These are phyloP conservation scores for Asterophora parasitica DNA, from an alignment of 768 basidiomycete species.

Conservation along the genomic window DNA sequence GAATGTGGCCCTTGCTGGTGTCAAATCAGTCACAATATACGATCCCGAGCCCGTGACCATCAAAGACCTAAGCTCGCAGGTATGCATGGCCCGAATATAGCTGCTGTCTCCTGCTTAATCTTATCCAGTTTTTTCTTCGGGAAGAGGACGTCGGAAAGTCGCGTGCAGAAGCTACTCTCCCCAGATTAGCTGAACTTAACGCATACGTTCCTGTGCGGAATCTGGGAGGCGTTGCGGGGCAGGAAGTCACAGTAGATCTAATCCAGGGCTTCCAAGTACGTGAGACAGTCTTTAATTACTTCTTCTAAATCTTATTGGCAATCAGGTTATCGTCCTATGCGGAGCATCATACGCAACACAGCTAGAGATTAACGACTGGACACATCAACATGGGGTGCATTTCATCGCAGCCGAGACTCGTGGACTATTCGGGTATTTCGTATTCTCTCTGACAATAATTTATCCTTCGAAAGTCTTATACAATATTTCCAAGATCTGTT, in stretches of 20 bases:
- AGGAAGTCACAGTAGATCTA: conserved; percentile 74
- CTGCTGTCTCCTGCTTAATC: conserved; percentile 12
- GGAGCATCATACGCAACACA: conserved; percentile 75
- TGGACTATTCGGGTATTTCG: conserved; percentile 85
- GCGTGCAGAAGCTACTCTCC: conserved; percentile 77
- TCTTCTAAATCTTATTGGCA: conserved; percentile 3
- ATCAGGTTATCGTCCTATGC: conserved; percentile 85
- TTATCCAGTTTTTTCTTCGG: conserved; percentile 84
- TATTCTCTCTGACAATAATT: not conserved
- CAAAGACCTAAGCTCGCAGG: conserved; percentile 93
- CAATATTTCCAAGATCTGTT: conserved; percentile 51
- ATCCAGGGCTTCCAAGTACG: conserved; percentile 86
- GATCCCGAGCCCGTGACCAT: conserved; percentile 86
- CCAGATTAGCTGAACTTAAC: conserved; percentile 92
- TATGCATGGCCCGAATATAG: conserved; percentile 22
- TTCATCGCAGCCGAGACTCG: conserved; percentile 91
- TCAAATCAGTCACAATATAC: conserved; percentile 93
- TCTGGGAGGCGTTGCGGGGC: conserved; percentile 72
- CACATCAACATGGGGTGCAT: conserved; percentile 80
- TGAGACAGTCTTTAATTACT: not conserved
- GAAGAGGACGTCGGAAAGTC: conserved; percentile 83
- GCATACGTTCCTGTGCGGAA: conserved; percentile 91
- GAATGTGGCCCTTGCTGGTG: conserved; percentile 91
- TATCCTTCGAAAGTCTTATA: not conserved
- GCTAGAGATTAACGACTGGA: conserved; percentile 94